Conservation (phyloP, 2,329 filamentous ascomycete genomes). For the Exophiala oligosperma region DNA sequence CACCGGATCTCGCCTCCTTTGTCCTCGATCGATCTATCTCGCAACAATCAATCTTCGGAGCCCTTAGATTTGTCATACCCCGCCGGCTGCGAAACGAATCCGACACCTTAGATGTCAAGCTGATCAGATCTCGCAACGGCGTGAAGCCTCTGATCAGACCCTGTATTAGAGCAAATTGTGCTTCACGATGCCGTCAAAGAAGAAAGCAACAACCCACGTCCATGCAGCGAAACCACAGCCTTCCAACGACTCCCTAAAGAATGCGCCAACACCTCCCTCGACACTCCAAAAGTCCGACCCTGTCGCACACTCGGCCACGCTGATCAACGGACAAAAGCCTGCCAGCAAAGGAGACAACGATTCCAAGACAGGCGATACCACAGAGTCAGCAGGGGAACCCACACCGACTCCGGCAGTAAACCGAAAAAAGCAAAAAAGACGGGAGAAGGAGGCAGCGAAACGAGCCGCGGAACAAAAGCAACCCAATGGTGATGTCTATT, state of each 20-base stretch:
- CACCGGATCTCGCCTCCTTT: conserved; percentile 1
- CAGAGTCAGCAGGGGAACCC: conserved; percentile 28
- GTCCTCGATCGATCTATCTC: not conserved
- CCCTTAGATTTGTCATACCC: conserved; percentile 18
- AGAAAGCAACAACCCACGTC: conserved; percentile 23
- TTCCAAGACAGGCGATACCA: conserved; percentile 34
- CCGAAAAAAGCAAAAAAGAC: conserved; percentile 92
- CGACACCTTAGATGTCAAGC: conserved; percentile 18
- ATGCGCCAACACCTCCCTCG: conserved; percentile 17
- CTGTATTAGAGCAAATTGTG: not conserved
- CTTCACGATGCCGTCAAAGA: conserved; percentile 29
- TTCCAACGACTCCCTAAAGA: conserved; percentile 9
- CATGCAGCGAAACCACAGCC: conserved; percentile 18
- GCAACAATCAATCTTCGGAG: not conserved
- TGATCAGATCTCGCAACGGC: conserved; percentile 14
- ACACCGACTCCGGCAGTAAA: conserved; percentile 60
- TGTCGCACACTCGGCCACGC: conserved; percentile 13
- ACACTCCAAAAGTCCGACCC: conserved; percentile 11
- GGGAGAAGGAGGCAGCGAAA: conserved; percentile 77
- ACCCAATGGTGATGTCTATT: conserved; percentile 31
- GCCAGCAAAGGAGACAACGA: conserved; percentile 29
- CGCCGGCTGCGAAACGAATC: conserved; percentile 15
- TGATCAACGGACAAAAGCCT: conserved; percentile 29
- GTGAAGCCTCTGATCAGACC: not conserved
- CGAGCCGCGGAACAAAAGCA: conserved; percentile 53